Percentiles rank a stretch among this genome's conserved stretches.
Conservation (phyloP, 306 rosid species). For the Sesbania bispinosa region DNA sequence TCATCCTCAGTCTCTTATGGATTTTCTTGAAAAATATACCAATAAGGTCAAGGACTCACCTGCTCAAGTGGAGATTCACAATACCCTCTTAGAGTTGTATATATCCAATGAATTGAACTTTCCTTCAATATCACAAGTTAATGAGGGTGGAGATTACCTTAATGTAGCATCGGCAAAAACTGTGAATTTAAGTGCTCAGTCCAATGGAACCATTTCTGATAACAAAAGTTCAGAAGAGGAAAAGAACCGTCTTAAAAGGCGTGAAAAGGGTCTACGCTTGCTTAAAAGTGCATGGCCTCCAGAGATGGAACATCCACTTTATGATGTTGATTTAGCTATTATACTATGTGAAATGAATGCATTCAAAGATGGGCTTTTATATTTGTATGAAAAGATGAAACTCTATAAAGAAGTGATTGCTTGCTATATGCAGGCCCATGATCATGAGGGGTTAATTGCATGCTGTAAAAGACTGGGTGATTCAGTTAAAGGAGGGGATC, state of each 20-base stretch:
- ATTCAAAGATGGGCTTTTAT: constrained; percentile 76
- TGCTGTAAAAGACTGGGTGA: constrained; percentile 95
- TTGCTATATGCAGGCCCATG: constrained; percentile 96
- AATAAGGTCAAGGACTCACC: constrained; percentile 88
- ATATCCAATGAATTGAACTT: constrained; percentile 83
- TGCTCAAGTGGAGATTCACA: constrained; percentile 96
- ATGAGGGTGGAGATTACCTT: constrained; percentile 41
- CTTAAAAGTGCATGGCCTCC: constrained; percentile 82
- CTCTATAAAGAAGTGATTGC: constrained; percentile 93
- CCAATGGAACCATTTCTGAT: constrained; percentile 55
- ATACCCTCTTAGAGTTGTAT: constrained; percentile 90
- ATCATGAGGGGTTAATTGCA: constrained; percentile 83
- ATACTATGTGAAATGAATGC: constrained; percentile 94
- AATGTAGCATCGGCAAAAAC: constrained; percentile 37
- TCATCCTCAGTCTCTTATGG: constrained; percentile 89
- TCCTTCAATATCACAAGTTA: constrained; percentile 61
- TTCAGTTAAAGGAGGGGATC: constrained; percentile 91
- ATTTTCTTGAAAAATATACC: constrained; percentile 85
- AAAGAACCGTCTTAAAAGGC: constrained; percentile 54
- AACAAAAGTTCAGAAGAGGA: constrained; percentile 40
- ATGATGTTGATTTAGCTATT: constrained; percentile 90
- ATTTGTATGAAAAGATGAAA: constrained; percentile 95
- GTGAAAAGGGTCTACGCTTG: constrained; percentile 62
- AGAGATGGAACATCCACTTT: constrained; percentile 80
- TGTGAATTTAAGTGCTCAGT: constrained; percentile 26